Conservation (phyloP, 768 basidiomycete species). For the Amanita molliuscula region DNA sequence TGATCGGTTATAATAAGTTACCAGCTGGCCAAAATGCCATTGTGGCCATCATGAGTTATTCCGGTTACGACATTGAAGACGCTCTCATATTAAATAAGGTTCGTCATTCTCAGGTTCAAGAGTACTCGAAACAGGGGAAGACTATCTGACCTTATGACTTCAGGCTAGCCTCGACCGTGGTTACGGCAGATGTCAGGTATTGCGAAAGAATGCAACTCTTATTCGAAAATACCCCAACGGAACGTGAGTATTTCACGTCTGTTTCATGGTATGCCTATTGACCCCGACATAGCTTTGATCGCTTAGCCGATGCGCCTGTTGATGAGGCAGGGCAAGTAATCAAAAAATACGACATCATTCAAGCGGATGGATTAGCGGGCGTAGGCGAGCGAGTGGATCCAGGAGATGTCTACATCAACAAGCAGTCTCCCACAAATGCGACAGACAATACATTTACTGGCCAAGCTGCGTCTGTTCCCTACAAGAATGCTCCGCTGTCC, state of each 20-base stretch:
- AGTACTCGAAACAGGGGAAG: constrained; percentile 1
- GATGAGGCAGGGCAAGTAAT: constrained; percentile 73
- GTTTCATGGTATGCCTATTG: constrained; percentile 2
- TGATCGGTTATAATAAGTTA: constrained; percentile 91
- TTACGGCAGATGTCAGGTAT: constrained; percentile 94
- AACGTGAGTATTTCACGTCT: constrained; percentile 51
- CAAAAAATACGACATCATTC: constrained; percentile 86
- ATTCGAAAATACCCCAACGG: constrained; percentile 96
- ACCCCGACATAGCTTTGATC: constrained; percentile 59
- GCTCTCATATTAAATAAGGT: constrained; percentile 94
- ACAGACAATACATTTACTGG: constrained; percentile 84
- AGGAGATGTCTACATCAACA: constrained; percentile 92
- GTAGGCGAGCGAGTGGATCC: constrained; percentile 92
- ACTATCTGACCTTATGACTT: constrained; percentile 5
- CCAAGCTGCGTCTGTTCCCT: constrained; percentile 73
- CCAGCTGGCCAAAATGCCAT: constrained; percentile 98
- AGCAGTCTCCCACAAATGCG: constrained; percentile 93
- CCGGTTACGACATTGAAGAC: constrained; percentile 99
- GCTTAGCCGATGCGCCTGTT: constrained; percentile 83
- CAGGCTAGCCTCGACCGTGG: constrained; percentile 95
- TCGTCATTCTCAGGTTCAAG: constrained; percentile 9
- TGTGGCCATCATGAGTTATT: constrained; percentile 98
- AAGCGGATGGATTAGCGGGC: constrained; percentile 87
- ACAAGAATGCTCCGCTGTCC: constrained; percentile 85
- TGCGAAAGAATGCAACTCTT: constrained; percentile 90